These are phyloP conservation scores for Diaporthe ilicicola DNA, from an alignment of 2,329 filamentous ascomycete genomes.

Conservation along the genomic window DNA sequence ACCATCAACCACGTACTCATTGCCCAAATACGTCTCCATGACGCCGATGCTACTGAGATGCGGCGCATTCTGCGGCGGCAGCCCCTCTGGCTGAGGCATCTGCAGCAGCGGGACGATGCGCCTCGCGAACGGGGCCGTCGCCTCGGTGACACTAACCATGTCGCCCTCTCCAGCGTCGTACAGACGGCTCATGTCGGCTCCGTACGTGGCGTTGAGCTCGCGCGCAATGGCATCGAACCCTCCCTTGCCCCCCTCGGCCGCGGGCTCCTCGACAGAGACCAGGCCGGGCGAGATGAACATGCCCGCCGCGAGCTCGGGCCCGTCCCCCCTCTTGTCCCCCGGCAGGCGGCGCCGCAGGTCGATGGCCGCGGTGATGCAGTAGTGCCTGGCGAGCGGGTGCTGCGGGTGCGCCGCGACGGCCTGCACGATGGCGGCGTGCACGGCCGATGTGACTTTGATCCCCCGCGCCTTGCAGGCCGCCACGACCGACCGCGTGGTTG, in stretches of 20 bases:
- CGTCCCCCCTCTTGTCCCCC: neutral
- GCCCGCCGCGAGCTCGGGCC: conserved; percentile 14
- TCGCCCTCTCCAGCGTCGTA: neutral
- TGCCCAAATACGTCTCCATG: neutral
- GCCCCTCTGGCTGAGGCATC: neutral
- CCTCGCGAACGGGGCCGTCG: neutral
- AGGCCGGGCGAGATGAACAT: conserved; percentile 10
- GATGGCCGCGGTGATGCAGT: neutral
- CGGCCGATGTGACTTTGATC: neutral
- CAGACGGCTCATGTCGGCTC: neutral
- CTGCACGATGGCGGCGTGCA: conserved; percentile 14
- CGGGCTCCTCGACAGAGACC: conserved; percentile 1
- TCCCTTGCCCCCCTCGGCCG: neutral
- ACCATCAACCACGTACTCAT: neutral
- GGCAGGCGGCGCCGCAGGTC: conserved; percentile 1
- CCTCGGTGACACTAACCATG: neutral
- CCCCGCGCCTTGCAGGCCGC: neutral
- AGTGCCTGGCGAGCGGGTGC: conserved; percentile 17
- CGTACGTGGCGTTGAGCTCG: conserved; percentile 1
- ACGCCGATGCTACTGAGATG: neutral
- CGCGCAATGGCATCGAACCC: neutral
- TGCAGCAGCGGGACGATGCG: conserved; percentile 4
- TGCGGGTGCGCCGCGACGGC: neutral
- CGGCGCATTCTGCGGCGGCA: conserved; percentile 1
- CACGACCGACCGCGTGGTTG: neutral